Evolutionary conservation across 1,139 yeast species (phyloP).

Genomic region (Sugiyamaella grinbergsii): DNA sequence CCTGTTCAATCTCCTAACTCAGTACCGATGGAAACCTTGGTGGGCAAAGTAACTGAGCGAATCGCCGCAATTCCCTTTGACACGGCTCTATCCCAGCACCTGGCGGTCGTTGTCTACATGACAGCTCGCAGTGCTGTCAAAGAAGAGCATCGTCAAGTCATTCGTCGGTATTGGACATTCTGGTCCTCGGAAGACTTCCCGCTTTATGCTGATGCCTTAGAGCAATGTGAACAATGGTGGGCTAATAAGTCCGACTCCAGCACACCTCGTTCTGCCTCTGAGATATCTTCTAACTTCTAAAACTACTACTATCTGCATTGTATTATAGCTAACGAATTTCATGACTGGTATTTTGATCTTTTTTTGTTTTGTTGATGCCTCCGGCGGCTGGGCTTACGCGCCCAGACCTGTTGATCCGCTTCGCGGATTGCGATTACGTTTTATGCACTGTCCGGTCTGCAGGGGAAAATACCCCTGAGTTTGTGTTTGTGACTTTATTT

Average conservation of each 20-base stretch:
- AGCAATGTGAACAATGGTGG: conserved; percentile 27
- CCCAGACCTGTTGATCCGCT: neutral
- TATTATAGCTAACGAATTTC: neutral
- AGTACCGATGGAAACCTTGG: conserved; percentile 21
- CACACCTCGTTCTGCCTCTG: conserved; percentile 6
- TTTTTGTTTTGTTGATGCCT: neutral
- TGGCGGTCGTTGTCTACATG: conserved; percentile 29
- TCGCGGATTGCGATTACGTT: neutral
- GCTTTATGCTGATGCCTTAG: conserved; percentile 29
- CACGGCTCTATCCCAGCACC: conserved; percentile 28
- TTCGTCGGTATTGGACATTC: conserved; percentile 28
- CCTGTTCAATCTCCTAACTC: neutral
- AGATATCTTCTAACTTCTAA: neutral
- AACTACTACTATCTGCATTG: conserved; percentile 2
- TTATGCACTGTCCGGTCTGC: neutral
- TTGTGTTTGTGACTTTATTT: no score
- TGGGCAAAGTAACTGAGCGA: conserved; percentile 23
- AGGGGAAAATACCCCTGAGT: neutral
- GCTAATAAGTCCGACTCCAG: neutral
- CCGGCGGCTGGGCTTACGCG: neutral
- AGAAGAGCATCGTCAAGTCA: conserved; percentile 23
- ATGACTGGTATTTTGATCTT: neutral
- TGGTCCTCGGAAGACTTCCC: conserved; percentile 30
- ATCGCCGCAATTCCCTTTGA: conserved; percentile 25
- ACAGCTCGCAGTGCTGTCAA: conserved; percentile 25